Conservation (phyloP, 2,329 filamentous ascomycete species). For the Teratosphaeria nubilosa region DNA sequence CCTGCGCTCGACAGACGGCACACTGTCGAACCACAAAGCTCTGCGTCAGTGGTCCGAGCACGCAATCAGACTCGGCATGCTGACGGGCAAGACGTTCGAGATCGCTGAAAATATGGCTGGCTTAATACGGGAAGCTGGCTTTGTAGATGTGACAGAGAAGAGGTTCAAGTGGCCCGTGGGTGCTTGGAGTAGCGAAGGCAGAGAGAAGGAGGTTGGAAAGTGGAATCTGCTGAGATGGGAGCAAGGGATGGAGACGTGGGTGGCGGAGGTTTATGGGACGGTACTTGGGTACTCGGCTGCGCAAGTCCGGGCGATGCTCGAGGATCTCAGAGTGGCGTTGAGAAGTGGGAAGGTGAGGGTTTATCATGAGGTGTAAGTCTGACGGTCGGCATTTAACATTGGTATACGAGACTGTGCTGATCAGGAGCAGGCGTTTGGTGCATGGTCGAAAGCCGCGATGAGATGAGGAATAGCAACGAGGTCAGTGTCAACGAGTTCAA, state of each 20-base stretch:
- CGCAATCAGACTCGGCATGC: constrained; percentile 12
- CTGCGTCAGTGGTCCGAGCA: constrained; percentile 18
- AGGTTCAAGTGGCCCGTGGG: constrained; percentile 34
- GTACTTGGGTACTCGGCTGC: constrained; percentile 24
- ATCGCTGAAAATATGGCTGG: constrained; percentile 20
- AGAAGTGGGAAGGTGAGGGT: constrained; percentile 28
- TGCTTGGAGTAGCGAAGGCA: constrained; percentile 30
- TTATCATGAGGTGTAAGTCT: constrained; percentile 30
- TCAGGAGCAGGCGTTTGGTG: neutral
- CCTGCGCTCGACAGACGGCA: constrained; percentile 19
- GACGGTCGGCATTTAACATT: neutral
- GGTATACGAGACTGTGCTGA: neutral
- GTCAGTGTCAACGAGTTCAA: neutral
- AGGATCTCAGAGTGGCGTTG: constrained; percentile 21
- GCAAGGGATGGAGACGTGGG: constrained; percentile 33
- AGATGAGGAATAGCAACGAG: neutral
- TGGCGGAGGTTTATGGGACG: constrained; percentile 30
- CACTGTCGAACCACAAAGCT: constrained; percentile 13
- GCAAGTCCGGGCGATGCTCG: constrained; percentile 26
- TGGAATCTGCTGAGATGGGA: constrained; percentile 32
- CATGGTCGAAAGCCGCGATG: neutral
- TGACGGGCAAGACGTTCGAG: constrained; percentile 21
- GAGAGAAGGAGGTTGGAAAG: constrained; percentile 29
- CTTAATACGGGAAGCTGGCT: constrained; percentile 29
- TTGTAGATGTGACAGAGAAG: constrained; percentile 35